These are phyloP conservation scores for Paxillus involutus DNA, from an alignment of 768 basidiomycete species.

Conservation along the genomic window DNA sequence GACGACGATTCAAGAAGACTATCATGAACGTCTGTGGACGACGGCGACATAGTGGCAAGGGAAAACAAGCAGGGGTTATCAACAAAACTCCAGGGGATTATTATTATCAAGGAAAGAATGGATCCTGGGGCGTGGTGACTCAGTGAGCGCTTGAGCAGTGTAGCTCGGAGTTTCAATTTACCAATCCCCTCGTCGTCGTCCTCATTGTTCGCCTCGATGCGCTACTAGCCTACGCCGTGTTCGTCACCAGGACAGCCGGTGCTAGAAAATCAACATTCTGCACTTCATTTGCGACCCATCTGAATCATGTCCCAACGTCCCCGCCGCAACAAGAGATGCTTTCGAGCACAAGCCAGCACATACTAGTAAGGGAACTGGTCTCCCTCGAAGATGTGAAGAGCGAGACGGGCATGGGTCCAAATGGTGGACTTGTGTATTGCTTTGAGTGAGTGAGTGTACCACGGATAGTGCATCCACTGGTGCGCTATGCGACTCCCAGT, in stretches of 20 bases:
- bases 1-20: too few relatives aligned
- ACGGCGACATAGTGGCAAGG: too few relatives aligned
- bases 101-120: too few relatives aligned
- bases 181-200: slow-evolving; percentile 8
- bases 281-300: slow-evolving; percentile 83
- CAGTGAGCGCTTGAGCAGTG: too few relatives aligned
- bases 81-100: too few relatives aligned
- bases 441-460: slow-evolving; percentile 89
- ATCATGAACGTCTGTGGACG: too few relatives aligned
- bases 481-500: slow-evolving; percentile 40
- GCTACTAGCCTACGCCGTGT: slow-evolving; percentile 84
- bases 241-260: slow-evolving; percentile 92
- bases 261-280: slow-evolving; percentile 98
- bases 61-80: too few relatives aligned
- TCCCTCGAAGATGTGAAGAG: too few relatives aligned
- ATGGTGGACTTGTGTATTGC: slow-evolving; percentile 96
- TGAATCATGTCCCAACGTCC: slow-evolving; percentile 78
- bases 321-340: slow-evolving; percentile 81
- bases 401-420: slow-evolving; percentile 95
- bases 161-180: slow-evolving; percentile 31
- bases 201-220: slow-evolving; percentile 2
- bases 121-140: too few relatives aligned
- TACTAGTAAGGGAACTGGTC: slow-evolving; percentile 88
- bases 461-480: neutral
- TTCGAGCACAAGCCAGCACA: slow-evolving; percentile 95